A percentile compares a stretch with the other conserved stretches of the same genome.
Evolutionary conservation across 108 stramenopile species (phyloP).

Genomic region (Skeletonema marinoi): DNA sequence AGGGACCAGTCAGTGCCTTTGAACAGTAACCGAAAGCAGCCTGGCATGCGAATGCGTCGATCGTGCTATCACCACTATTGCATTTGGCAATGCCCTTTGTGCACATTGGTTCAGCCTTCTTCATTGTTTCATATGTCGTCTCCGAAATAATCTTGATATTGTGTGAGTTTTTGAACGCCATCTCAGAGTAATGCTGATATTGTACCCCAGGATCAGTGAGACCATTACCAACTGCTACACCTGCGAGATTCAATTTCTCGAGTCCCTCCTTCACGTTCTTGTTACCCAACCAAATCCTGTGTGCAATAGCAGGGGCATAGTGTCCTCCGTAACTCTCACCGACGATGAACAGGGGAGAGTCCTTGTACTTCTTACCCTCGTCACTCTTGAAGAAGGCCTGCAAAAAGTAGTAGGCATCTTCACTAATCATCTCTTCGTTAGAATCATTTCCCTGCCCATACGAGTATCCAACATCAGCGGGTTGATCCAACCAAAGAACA

Average conservation of each 20-base stretch:
- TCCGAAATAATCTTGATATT: slow-evolving; percentile 83
- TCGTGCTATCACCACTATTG: slow-evolving; percentile 59
- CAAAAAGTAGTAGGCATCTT: slow-evolving; percentile 95
- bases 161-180: slow-evolving; percentile 94
- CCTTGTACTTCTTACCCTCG: slow-evolving; percentile 79
- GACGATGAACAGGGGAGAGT: slow-evolving; percentile 77
- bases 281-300: slow-evolving; percentile 71
- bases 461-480: slow-evolving; percentile 96
- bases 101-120: slow-evolving; percentile 75
- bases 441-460: slow-evolving; percentile 83
- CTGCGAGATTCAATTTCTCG: slow-evolving; percentile 74
- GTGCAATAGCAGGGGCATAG: slow-evolving; percentile 92
- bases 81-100: slow-evolving; percentile 80
- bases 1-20: slow-evolving; percentile 80
- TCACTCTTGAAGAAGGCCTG: slow-evolving; percentile 88
- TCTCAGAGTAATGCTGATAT: slow-evolving; percentile 90
- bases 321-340: slow-evolving; percentile 96
- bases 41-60: slow-evolving; percentile 79
- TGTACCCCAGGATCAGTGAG: slow-evolving; percentile 93
- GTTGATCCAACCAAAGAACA: slow-evolving; percentile 97
- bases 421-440: slow-evolving; percentile 90
- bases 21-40: slow-evolving; percentile 82
- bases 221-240: slow-evolving; percentile 96
- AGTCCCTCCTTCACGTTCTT: slow-evolving; percentile 52
- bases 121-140: slow-evolving; percentile 73